Evolutionary conservation across 2,329 filamentous ascomycete species (phyloP).

Genomic region (Alternaria longipes): DNA sequence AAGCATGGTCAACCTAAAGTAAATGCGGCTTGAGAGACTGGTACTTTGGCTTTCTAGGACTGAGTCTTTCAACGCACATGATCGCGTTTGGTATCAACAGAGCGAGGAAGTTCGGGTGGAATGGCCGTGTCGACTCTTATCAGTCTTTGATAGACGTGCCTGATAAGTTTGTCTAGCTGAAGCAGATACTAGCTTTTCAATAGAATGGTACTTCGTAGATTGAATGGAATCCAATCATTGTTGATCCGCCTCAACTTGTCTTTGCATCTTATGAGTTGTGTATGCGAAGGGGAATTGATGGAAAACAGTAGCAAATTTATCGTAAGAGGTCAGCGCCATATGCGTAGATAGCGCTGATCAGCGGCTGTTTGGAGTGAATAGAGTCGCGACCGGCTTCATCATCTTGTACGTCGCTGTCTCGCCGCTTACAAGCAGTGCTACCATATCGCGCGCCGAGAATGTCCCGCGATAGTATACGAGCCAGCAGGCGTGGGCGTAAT

Average conservation of each 20-base stretch:
- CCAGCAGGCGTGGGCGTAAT: neutral
- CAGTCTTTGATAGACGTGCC: neutral
- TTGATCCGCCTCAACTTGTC: neutral
- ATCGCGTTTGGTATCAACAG: neutral
- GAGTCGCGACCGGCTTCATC: neutral
- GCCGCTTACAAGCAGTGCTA: neutral
- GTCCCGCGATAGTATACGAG: neutral
- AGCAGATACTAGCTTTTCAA: neutral
- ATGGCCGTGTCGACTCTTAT: neutral
- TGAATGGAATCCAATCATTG: neutral
- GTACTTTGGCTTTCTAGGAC: neutral
- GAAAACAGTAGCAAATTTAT: neutral
- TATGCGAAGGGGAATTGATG: neutral
- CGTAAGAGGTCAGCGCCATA: no score
- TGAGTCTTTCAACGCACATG: neutral
- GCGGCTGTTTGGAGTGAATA: neutral
- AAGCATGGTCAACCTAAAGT: neutral
- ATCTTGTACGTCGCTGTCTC: neutral
- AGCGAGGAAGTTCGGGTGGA: neutral
- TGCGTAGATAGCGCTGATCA: neutral
- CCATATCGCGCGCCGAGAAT: neutral
- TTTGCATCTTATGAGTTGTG: neutral
- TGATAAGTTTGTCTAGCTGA: neutral
- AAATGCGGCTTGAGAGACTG: neutral
- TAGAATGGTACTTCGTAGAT: neutral